Evolutionary conservation across 2,329 filamentous ascomycete genomes (phyloP).

Genomic region (Pestalotiopsis sp.): DNA sequence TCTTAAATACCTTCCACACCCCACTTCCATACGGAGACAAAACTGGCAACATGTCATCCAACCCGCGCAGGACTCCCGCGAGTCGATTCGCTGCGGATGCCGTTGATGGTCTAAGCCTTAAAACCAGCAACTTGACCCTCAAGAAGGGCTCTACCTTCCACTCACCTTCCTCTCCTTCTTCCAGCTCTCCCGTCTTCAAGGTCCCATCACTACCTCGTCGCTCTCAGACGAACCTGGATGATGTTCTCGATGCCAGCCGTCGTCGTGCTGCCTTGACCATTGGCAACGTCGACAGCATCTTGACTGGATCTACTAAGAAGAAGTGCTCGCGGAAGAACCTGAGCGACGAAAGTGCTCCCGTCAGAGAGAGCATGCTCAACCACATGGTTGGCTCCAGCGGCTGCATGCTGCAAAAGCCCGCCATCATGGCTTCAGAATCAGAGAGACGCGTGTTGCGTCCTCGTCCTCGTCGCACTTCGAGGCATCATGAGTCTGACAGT

Average conservation of each 20-base stretch:
- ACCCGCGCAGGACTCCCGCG: constrained; percentile 50
- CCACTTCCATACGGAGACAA: constrained; percentile 26
- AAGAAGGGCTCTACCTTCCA: constrained; percentile 73
- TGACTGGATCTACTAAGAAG: constrained; percentile 49
- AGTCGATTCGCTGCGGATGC: constrained; percentile 43
- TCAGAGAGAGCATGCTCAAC: constrained; percentile 62
- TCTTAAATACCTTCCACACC: constrained; percentile 21
- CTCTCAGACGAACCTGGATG: constrained; percentile 71
- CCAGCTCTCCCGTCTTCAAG: constrained; percentile 43
- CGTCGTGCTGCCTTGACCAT: constrained; percentile 71
- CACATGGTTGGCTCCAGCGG: constrained; percentile 53
- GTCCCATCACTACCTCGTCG: constrained; percentile 63
- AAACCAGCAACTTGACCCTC: constrained; percentile 58
- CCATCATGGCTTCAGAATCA: constrained; percentile 30
- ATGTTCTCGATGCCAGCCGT: constrained; percentile 70
- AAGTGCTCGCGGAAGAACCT: constrained; percentile 44
- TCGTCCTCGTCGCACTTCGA: constrained; percentile 56
- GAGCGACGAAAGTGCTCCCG: constrained; percentile 59
- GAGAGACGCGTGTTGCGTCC: constrained; percentile 56
- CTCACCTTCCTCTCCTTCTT: constrained; percentile 48
- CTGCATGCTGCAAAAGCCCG: constrained; percentile 44
- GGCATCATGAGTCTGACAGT: constrained; percentile 81
- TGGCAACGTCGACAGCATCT: constrained; percentile 65
- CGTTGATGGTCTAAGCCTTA: constrained; percentile 47
- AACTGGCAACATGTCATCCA: constrained; percentile 47